Percentiles rank a stretch among this genome's conserved stretches.
Evolutionary conservation across 1,284 basidiomycete genomes (phyloP).

Genomic region (Naganishia sp.): DNA sequence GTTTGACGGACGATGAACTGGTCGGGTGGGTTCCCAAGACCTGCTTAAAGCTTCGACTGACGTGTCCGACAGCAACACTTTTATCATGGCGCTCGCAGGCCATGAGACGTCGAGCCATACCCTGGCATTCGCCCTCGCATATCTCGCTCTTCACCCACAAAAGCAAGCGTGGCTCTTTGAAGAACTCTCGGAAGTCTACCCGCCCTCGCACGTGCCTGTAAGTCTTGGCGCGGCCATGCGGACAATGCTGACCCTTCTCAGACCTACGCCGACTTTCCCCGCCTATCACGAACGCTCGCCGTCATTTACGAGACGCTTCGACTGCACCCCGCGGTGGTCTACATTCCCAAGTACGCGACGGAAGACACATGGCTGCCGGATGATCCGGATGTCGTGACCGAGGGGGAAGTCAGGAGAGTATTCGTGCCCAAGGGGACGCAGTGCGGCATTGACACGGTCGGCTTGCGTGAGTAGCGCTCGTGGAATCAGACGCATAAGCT

Average conservation of each 20-base stretch:
- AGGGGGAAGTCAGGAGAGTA: conserved; percentile 18
- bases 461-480: conserved; percentile 26
- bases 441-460: conserved; percentile 29
- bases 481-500: not conserved
- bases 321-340: conserved; percentile 62
- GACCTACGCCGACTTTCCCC: conserved; percentile 61
- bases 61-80: conserved; percentile 20
- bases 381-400: conserved; percentile 18
- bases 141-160: conserved; percentile 61
- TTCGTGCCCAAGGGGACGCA: conserved; percentile 33
- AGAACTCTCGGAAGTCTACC: conserved; percentile 58
- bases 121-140: conserved; percentile 62
- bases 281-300: conserved; percentile 54
- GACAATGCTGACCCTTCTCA: conserved; percentile 36
- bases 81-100: conserved; percentile 38
- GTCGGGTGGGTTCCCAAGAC: conserved; percentile 24
- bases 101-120: conserved; percentile 61
- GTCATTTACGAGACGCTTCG: conserved; percentile 65
- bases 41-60: not conserved
- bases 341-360: conserved; percentile 54
- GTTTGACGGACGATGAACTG: conserved; percentile 32
- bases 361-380: conserved; percentile 42
- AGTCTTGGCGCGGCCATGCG: not conserved
- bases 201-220: conserved; percentile 47
- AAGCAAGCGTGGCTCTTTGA: conserved; percentile 64